Evolutionary conservation across 768 basidiomycete species (phyloP), one percentile per base, ranked within the genome.

Genomic region (Hypholoma fasciculare): DNA sequence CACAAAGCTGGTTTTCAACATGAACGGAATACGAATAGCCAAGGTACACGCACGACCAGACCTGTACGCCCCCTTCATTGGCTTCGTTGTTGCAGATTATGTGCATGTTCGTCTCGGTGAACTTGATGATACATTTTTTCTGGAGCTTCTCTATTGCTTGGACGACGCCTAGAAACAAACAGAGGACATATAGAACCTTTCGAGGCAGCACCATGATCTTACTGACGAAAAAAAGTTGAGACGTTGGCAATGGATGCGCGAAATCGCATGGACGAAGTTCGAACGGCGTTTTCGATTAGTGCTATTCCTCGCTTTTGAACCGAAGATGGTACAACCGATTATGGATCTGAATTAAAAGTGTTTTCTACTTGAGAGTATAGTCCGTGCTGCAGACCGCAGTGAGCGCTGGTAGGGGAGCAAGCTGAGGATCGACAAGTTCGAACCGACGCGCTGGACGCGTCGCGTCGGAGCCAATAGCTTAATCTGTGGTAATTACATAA

Each of bases 101-200:
- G 59, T 87, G 86, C 78, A 94, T 87, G 38, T 83, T 84, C 13
- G 76, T 78, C 65, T 89, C 86, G 0, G 84, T 85, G 66, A 94
- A 90, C 70, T 87, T 87, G 68, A 95, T 84, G 56, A 92, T 86
- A 63, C 90, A 93, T 78, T 79, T 86, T 72, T 92, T 93, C 71
- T 94, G 89, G 17, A 94, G 74, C 64, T 90, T 93, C 67, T 93
- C 92, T 19, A 94, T 78, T 0, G 90, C 82, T 72, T 94, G 92
- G 7, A 92, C 84, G 44, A 94, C 85, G 44, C 84, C 92, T 94
- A 65, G 13, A 2, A 7, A 8, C 4, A n/a, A 11, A 27, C 9
- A 63, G 36, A 12, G 38, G 27, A 34, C 30, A 34, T 49, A n/a
- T 27, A 30, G 12, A 4, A 11, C 14, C 13, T 49, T 49, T 27